Conservation (phyloP, 2,329 filamentous ascomycete genomes). For the Ascochyta lentis region DNA sequence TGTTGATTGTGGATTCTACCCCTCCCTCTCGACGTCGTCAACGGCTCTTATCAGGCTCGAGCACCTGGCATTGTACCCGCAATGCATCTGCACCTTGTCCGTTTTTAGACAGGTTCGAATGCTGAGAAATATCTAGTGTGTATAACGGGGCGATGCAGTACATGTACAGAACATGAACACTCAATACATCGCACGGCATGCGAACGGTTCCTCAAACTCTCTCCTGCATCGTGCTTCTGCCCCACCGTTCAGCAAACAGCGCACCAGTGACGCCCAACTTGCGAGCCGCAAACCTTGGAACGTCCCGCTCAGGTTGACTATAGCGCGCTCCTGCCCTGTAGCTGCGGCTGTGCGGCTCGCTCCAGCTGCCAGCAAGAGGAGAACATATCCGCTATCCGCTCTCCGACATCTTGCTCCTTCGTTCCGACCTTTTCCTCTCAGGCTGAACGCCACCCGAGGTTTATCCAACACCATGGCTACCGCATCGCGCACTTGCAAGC, state of each 20-base stretch:
- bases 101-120: constrained; percentile 19
- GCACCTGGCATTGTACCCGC: constrained; percentile 13
- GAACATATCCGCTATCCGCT: background rate
- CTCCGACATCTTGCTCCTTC: background rate
- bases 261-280: background rate
- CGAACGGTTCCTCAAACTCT: constrained; percentile 15
- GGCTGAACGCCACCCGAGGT: background rate
- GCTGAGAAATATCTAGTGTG: background rate
- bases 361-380: background rate
- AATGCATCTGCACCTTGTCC: constrained; percentile 16
- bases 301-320: background rate
- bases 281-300: constrained; percentile 2
- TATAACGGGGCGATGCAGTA: background rate
- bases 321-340: constrained; percentile 1
- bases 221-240: constrained; percentile 23
- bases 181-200: constrained; percentile 16
- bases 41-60: constrained; percentile 21
- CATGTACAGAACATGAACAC: constrained; percentile 6
- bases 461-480: background rate
- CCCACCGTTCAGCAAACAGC: constrained; percentile 8
- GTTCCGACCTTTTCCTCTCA: background rate
- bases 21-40: constrained; percentile 15
- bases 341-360: background rate
- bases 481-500: constrained; percentile 5
- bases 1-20: constrained; percentile 12